A percentile compares a stretch with the other conserved stretches of the same genome.
Evolutionary conservation across 306 rosid species (phyloP).

Genomic region (Begonia peltatifolia): DNA sequence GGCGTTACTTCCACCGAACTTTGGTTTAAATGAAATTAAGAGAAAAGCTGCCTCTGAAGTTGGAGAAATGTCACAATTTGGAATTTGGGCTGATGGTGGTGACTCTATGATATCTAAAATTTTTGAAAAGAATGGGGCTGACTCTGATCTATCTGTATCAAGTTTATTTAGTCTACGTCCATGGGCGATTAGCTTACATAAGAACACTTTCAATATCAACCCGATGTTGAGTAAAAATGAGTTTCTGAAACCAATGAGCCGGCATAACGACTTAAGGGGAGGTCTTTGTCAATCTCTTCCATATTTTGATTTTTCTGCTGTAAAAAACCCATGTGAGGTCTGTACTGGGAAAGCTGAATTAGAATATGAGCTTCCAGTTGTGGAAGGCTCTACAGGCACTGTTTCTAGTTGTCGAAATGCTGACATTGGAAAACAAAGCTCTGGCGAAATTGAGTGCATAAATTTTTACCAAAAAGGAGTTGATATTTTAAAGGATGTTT

Average conservation of each 20-base stretch:
- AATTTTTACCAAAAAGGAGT: constrained; percentile 13
- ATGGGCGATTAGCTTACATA: constrained; percentile 21
- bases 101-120: too few species aligned
- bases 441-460: constrained; percentile 20
- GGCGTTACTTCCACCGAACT: constrained; percentile 10
- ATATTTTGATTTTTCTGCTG: constrained; percentile 55
- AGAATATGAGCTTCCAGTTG: constrained; percentile 15
- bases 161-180: constrained; percentile 19
- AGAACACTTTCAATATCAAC: constrained; percentile 51
- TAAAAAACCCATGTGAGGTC: constrained; percentile 69
- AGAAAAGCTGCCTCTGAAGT: constrained; percentile 17
- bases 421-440: constrained; percentile 18
- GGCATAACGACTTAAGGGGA: constrained; percentile 25
- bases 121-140: too few species aligned
- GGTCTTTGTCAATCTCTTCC: constrained; percentile 27
- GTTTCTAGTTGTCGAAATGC: constrained; percentile 17
- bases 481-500: constrained; percentile 17
- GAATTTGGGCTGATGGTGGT: constrained; percentile 10
- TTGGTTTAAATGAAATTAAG: constrained; percentile 18
- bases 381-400: constrained; percentile 16
- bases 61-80: constrained; percentile 22
- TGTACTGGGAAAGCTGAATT: constrained; percentile 23
- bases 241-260: constrained; percentile 24
- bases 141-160: constrained; percentile 18
- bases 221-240: constrained; percentile 55